Evolutionary conservation across 129 eudicot species (phyloP).

Genomic region (Helianthus tuberosus): DNA sequence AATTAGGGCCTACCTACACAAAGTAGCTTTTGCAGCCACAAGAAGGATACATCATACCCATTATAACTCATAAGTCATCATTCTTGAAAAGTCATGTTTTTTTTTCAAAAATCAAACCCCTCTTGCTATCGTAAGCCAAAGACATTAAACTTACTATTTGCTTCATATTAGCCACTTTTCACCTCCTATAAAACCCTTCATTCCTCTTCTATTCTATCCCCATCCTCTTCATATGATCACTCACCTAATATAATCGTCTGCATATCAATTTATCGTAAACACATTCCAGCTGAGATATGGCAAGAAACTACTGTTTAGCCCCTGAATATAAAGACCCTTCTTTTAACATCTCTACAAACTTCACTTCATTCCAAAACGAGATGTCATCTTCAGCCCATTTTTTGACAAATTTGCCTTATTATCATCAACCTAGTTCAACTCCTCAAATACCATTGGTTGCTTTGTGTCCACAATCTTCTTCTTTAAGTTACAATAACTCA

Average conservation of each 20-base stretch:
- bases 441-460: constrained; percentile 42
- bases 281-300: neutral
- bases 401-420: constrained; percentile 36
- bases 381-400: constrained; percentile 37
- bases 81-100: constrained; percentile 24
- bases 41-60: constrained; percentile 54
- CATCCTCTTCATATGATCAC: constrained; percentile 32
- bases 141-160: constrained; percentile 29
- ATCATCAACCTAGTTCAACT: constrained; percentile 24
- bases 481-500: constrained; percentile 52
- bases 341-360: constrained; percentile 41
- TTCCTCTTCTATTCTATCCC: constrained; percentile 39
- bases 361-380: constrained; percentile 40
- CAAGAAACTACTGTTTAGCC: constrained; percentile 44
- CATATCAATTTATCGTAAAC: constrained; percentile 1
- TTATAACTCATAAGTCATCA: constrained; percentile 40
- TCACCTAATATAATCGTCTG: constrained; percentile 29
- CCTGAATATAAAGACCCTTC: constrained; percentile 42
- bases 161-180: constrained; percentile 39
- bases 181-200: constrained; percentile 59
- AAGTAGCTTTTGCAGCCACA: constrained; percentile 36
- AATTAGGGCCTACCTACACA: constrained; percentile 29
- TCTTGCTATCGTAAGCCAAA: constrained; percentile 46
- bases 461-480: constrained; percentile 47
- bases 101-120: constrained; percentile 4